Evolutionary conservation across 2,329 filamentous ascomycete species (phyloP).

Genomic region (Rhinocladiella mackenziei): DNA sequence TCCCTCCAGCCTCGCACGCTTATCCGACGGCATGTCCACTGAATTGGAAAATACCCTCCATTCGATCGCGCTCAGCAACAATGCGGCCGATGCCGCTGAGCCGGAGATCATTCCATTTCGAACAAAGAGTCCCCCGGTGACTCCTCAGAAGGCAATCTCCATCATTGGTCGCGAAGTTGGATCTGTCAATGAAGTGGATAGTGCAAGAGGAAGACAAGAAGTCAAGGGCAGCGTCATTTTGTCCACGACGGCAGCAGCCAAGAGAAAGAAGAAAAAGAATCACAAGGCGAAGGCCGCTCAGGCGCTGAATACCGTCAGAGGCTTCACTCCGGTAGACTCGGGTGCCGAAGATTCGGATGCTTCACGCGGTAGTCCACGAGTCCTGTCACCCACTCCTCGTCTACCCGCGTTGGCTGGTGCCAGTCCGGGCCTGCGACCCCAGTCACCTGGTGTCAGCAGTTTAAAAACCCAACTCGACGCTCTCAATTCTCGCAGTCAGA

Average conservation of each 20-base stretch:
- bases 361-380: conserved; percentile 37
- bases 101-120: conserved; percentile 29
- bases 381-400: conserved; percentile 32
- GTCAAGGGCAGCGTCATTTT: conserved; percentile 32
- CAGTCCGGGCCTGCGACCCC: conserved; percentile 50
- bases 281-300: conserved; percentile 31
- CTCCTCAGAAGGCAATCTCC: conserved; percentile 16
- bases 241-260: conserved; percentile 31
- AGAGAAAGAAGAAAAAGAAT: conserved; percentile 41
- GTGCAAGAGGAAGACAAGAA: conserved; percentile 25
- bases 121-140: conserved; percentile 23
- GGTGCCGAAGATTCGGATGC: conserved; percentile 46
- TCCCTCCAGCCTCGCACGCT: background rate
- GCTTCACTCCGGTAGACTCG: conserved; percentile 43
- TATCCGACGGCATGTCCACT: conserved; percentile 5
- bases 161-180: conserved; percentile 3
- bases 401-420: conserved; percentile 31
- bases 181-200: conserved; percentile 3
- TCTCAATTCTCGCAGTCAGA: conserved; percentile 60
- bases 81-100: conserved; percentile 16
- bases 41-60: conserved; percentile 15
- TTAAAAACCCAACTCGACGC: conserved; percentile 78
- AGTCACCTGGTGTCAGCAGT: conserved; percentile 71
- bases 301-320: conserved; percentile 40
- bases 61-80: conserved; percentile 14